Evolutionary conservation across 495 filamentous ascomycete species (phyloP), one percentile per base, ranked within the genome.

Genomic region (Cryomyces minteri): DNA sequence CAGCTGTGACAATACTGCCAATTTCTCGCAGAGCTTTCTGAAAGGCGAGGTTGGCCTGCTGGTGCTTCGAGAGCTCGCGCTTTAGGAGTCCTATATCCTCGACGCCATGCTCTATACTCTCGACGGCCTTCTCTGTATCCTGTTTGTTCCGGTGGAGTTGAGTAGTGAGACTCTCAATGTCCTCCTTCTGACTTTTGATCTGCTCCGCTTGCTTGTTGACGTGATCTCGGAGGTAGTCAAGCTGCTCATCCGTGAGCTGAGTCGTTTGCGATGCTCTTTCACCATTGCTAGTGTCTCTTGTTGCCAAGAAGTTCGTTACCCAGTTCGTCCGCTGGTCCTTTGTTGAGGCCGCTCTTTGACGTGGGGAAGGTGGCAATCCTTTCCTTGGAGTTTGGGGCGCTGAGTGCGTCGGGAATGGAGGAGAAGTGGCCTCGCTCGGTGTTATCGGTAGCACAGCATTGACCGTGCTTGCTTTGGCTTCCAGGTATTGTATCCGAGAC

Each of bases 31-130:
- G 64, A 12, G 88, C 88, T 64, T 96, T 99, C 55, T 94, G 86
- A 71, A 96, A 99, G 54, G 90, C 92, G 56, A 94, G 83, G 62
- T 99, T 99, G 51, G 92, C 90, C 66, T 95, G 88, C 51, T 94
- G 86, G 55, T 94, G 84, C 60, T 96, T 99, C 65, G 77, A 81
- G 41, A 99, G 68, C 62, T 99, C 92, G 11, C 90, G 74, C 62
- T 95, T 87, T 31, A 98, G 66, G 6, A 72, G 64, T 38, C 70
- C 70, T 44, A 82, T 76, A 53, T 80, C 75, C 50, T 80, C 70
- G 29, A 55, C 52, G 36, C 58, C 61, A 40, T 62, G 56, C 18
- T 25, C 18, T 1, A 25, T 25, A 2, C 18, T 25, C 31, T 49
- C 54, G 32, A 63, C 55, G n/a, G 56, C 54, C 41, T 72, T 66